phyloP scores from a whole-genome alignment of 495 filamentous ascomycete species.

The Neurospora sp. region DNA sequence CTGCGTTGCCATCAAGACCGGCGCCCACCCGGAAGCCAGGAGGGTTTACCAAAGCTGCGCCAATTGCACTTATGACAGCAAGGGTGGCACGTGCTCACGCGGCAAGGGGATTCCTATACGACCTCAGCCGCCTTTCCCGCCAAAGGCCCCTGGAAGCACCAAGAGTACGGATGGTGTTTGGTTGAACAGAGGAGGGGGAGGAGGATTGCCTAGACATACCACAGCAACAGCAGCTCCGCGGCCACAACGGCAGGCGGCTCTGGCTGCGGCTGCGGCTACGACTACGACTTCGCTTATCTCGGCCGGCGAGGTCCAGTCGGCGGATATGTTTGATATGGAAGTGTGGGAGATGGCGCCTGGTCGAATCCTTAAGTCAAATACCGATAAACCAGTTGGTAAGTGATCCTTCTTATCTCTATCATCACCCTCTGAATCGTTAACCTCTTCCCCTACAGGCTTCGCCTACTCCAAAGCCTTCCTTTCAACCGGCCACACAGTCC shows the following conservation, averaged over 20 bases:
- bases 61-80: slow-evolving; percentile 15
- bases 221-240: not conserved
- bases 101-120: not conserved
- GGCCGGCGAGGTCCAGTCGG: slow-evolving; percentile 1
- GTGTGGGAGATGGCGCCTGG: slow-evolving; percentile 27
- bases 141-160: not conserved
- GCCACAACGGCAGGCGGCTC: not conserved
- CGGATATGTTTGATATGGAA: slow-evolving; percentile 27
- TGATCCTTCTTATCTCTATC: not conserved
- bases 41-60: slow-evolving; percentile 10
- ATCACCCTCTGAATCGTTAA: not conserved
- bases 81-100: not conserved
- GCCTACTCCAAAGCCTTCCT: slow-evolving; percentile 34
- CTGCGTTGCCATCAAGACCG: slow-evolving; percentile 5
- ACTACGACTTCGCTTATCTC: slow-evolving; percentile 6
- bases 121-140: not conserved
- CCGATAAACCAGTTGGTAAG: not conserved
- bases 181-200: not conserved
- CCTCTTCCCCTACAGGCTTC: not conserved
- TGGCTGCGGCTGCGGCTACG: not conserved
- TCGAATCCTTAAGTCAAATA: slow-evolving; percentile 8
- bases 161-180: not conserved
- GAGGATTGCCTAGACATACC: not conserved
- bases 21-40: not conserved
- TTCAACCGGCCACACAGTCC: slow-evolving; percentile 13